Evolutionary conservation across 2,329 filamentous ascomycete species (phyloP), one percentile per base, ranked within the genome.

Genomic region (Moelleriella libera): DNA sequence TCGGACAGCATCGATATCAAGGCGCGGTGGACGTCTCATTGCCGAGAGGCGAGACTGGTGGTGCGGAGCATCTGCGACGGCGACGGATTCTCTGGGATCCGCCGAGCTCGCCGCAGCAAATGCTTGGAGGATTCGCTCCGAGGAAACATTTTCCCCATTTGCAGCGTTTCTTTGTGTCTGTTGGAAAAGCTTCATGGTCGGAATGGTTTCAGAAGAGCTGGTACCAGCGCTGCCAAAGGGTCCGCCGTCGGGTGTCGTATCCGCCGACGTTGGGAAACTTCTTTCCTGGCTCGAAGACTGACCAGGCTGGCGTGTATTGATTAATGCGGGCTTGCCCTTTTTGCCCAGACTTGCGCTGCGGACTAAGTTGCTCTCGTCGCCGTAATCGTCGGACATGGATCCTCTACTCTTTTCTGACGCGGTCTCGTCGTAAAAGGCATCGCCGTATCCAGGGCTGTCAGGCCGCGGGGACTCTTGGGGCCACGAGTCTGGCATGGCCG

Each of bases 1-100:
- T 53, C 80, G 77, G 4, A 94, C 85, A 4, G 85, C 85, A 58
- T 89, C 82, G 29, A 96, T 83, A 58, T 96, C 81, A 4, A 96
- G 68, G 37, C 77, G 78, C 4, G 87, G 85, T 32, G 90, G 89
- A 45, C 76, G 67, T 53, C 73, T 68, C 48, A 81, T 69, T 10
- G 72, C 75, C 9, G 78, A 80, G 29, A 78, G 54, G 14, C 68
- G 66, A 52, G 67, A 74, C 30, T 53, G 53, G n/a, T 54, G 52
- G 11, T 54, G 58, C 30, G 61, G 56, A 32, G 60, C 58, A n/a
- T 58, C 58, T 2, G 57, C 52, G 40, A 51, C 53, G 29, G 53
- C 55, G n/a, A 54, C 58, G 8, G 58, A 51, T 11, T 62, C 64
- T 6, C 63, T 58, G 6, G 68, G 62, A 41, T 71, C 67, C 6